Base-by-base conservation (phyloP, 2,329 filamentous ascomycete species). In the Knufia petricola region DNA sequence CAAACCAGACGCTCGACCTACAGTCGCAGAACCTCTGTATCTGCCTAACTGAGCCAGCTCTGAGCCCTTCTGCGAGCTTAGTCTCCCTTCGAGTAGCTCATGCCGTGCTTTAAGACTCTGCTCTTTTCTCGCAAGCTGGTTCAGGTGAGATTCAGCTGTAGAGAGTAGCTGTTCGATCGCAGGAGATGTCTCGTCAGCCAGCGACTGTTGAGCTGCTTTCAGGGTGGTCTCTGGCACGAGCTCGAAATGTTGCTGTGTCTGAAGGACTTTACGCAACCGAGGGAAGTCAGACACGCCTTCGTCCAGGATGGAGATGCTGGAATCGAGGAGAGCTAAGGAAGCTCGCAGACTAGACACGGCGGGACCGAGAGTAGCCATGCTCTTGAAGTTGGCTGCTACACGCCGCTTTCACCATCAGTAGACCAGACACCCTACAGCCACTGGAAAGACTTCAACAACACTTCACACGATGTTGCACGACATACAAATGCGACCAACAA, bases 161-260 rank as follows among this genome's bases (percentile, higher is more conserved):
- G 81, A 77, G 45, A 95, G 80, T 1, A 95, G 78, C 50, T 81
- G 78, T 24, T 82, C 73, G 55, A 94, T 85, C 64, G 87, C 88
- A 7, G 89, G 89, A n/a, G 84, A 82, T 58, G 95, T 92, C 63
- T 94, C 88, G 60, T 87, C 85, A 59, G 88, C 83, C 15, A 95
- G 79, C 3, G 87, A 82, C 56, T 85, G 75, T 66, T 95, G 89
- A 26, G 89, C 89, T 54, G 83, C 77, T 52, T 82, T 81, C 38
- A 95, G 79, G 45, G 85, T 85, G 10, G 84, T 79, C 63, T 94
- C 87, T 13, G 88, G 86, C 58, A 95, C 85, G 36, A 95, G 81
- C 65, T 95, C 89, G 68, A 94, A 95, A 69, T 95, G 89, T 83
- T 94, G 59, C 49, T 77, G 81, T 4, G 78, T 79, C 58, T 81